Evolutionary conservation across 352 stramenopile species (phyloP).

Genomic region (Phytophthora hibernalis): DNA sequence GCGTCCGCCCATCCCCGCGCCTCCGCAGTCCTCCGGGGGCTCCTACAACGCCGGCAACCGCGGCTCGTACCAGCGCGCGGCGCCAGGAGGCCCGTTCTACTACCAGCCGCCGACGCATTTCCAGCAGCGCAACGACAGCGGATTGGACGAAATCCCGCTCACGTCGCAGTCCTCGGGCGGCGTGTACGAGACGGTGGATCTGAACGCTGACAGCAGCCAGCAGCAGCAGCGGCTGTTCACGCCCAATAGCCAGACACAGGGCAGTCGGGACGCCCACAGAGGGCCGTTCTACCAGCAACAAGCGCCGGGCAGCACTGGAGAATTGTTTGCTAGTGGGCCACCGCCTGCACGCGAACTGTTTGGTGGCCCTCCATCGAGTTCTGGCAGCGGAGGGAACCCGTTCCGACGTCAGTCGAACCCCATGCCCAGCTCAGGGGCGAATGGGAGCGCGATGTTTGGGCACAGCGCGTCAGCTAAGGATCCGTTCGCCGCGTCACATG

Average conservation of each 20-base stretch:
- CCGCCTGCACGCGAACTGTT: slow-evolving; percentile 29
- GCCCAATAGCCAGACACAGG: slow-evolving; percentile 12
- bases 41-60: slow-evolving; percentile 27
- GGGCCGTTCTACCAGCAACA: slow-evolving; percentile 24
- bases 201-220: slow-evolving; percentile 42
- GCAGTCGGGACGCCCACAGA: slow-evolving; percentile 4
- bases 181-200: slow-evolving; percentile 56
- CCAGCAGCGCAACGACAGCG: slow-evolving; percentile 14
- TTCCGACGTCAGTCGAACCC: slow-evolving; percentile 25
- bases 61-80: slow-evolving; percentile 42
- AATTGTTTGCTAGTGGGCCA: slow-evolving; percentile 28
- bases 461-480: not conserved
- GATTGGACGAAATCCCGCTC: slow-evolving; percentile 42
- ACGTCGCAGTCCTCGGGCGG: slow-evolving; percentile 38
- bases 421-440: not conserved
- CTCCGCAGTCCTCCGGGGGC: slow-evolving; percentile 40
- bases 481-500: not conserved
- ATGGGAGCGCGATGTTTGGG: slow-evolving; percentile 1
- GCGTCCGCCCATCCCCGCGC: slow-evolving; percentile 31
- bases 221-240: slow-evolving; percentile 15
- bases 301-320: slow-evolving; percentile 14
- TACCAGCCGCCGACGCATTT: slow-evolving; percentile 37
- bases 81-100: slow-evolving; percentile 37
- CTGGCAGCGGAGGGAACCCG: slow-evolving; percentile 20
- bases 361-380: slow-evolving; percentile 9